Evolutionary conservation across 306 rosid genomes (phyloP).

Genomic region (Benincasa hispida): DNA sequence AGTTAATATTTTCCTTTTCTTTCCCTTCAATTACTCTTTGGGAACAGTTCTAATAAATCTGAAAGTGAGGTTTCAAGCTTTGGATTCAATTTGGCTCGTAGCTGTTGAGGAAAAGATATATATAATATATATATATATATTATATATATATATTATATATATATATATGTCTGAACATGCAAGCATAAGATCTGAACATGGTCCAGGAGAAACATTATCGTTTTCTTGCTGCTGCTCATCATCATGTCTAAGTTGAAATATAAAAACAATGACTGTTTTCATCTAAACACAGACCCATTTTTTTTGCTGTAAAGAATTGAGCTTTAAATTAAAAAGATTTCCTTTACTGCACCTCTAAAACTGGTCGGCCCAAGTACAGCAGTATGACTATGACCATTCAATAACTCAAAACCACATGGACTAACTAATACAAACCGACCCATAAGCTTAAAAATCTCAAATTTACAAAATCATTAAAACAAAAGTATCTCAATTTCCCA

Average conservation of each 20-base stretch:
- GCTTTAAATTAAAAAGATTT: not conserved
- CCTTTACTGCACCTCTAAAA: not conserved
- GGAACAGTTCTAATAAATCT: not conserved
- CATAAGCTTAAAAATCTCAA: not conserved
- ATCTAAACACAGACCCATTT: not conserved
- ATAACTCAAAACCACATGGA: not conserved
- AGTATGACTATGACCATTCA: not conserved
- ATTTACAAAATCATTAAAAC: too few species aligned
- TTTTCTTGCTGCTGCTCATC: not conserved
- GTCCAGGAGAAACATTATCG: not conserved
- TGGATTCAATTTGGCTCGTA: not conserved
- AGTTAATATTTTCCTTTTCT: too few species aligned
- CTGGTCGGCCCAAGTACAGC: not conserved
- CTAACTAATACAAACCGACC: not conserved
- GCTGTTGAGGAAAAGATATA: not conserved
- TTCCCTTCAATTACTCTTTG: too few species aligned
- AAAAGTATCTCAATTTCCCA: not conserved
- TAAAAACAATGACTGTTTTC: not conserved
- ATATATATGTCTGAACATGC: not conserved
- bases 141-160: too few species aligned
- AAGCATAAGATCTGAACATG: not conserved
- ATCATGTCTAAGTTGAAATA: not conserved
- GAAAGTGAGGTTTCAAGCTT: not conserved
- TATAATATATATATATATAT: too few species aligned
- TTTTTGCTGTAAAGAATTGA: not conserved